Evolutionary conservation across 148 eudicot species (phyloP), one percentile per base, ranked within the genome.

Genomic region (Vaccinium corymbosum): DNA sequence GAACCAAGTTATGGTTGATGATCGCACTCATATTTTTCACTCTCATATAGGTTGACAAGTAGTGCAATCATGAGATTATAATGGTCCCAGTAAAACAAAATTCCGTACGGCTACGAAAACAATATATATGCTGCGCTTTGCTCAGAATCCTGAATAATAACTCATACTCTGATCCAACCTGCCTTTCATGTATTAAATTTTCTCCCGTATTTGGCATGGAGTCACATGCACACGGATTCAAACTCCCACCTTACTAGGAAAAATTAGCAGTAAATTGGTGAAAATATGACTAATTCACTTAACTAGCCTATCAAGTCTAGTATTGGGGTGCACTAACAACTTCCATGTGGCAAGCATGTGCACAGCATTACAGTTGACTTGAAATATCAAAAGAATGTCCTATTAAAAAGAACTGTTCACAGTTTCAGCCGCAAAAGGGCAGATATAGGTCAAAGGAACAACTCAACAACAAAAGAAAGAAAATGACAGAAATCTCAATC

Each of bases 1-100:
- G 83, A 84, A 87, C 77, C 50, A 86, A 81, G 85, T 90, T 89
- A 90, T 74, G 85, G 84, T 61, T 88, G 82, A 85, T 75, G 85
- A 87, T 29, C 52, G 14, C 16, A 27, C 50, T 76, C 13, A 32
- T 27, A 2, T 66, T 11, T 66, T 66, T 11, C 1, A 66, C 6
- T 66, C 72, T 13, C 10, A 3, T 25, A 66, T 66, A 6, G 25
- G 72, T 66, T 66, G 35, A 25, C 32, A 66, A 66, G 72, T 66
- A 11, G 7, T 25, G 72, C 72, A 66, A 66, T 27, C 25, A 27
- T 4, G 72, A 66, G 22, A 25, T 22, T 72, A 76, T 8, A 83
- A 74, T 74, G 70, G 75, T 46, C 59, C 19, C 29, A 53, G 1
- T 9, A 51, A 0, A 48, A 52, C 3, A 32, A 27, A 66, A 22